Evolutionary conservation across 805 yeast genomes (phyloP), one percentile per base, ranked within the genome.

Genomic region (Starmerella potacharoeniae): DNA sequence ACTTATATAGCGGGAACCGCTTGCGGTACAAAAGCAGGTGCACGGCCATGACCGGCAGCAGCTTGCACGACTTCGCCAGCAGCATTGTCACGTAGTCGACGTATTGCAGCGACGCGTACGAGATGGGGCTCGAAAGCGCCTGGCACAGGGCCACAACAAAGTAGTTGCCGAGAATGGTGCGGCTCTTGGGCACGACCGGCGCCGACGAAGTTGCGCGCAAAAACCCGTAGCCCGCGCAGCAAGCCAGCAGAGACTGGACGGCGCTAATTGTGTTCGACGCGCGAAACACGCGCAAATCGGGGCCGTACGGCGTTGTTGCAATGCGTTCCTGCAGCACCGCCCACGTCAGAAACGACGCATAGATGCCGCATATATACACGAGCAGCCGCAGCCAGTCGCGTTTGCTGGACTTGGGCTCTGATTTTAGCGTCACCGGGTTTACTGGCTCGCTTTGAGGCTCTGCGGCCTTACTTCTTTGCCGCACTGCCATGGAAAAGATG

Each of bases 31-130:
- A 63, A 14, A 81, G 61, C 55, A 83, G 71, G 64, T 89, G 96
- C 3, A 93, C 85, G 36, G 86, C 66, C 84, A 93, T 82, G n/a
- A 91, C 95, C 0, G 99, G 99, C 28, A 93, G 80, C 68, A 93
- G 75, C 65, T 93, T 93, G 68, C 97, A 91, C 53, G 95, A 84
- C 66, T 93, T 93, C 17, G 96, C 95, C 58, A 93, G 75, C 59
- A 91, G 77, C 62, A 80, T 84, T 0, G 95, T 84, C 64, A 93
- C 72, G 66, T 86, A 93, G 65, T 87, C 96, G 35, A 93, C 91
- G 67, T 91, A 87, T 50, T 78, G 75, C 57, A 91, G 71, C 17
- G 95, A 80, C 43, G 82, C 77, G 58, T 87, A 82, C 1, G 95
- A 93, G 46, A 93, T 70, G 5, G 96, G 96, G 2, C 90, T 78